Evolutionary conservation across 257 asterid genomes (phyloP), one percentile per base, ranked within the genome.

Genomic region (Schizonepeta tenuifolia): DNA sequence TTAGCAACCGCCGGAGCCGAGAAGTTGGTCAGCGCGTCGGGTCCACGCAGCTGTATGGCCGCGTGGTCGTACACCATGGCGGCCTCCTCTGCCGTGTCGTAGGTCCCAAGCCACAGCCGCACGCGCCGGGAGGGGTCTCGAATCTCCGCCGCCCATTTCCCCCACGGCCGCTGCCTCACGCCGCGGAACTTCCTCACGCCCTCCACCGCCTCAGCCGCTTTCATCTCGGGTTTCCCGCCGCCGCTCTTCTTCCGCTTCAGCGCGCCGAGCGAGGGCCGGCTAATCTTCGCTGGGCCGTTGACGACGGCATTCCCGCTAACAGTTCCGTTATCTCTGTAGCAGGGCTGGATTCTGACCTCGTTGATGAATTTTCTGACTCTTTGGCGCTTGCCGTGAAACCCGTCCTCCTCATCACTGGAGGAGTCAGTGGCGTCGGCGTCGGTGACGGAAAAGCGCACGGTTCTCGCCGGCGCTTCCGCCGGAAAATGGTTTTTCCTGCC

Each of bases 61-160:
- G 98, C 98, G 88, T 89, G 92, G 89, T 94, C 98, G 74, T 94
- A 94, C 58, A 91, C 96, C 96, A 91, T 89, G 1, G 98, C 98
- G 4, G 98, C 98, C 78, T 94, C 98, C 80, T 94, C 98, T 33
- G 96, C 98, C 53, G 98, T 94, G 15, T 89, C 81, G 80, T 91
- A 94, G 9, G 98, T 91, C 57, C 98, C 98, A 7, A 94, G 79
- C 97, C 97, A 91, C 9, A 94, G 83, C 35, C 97, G 90, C 68
- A 87, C 93, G 66, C 97, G 96, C 21, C 91, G 82, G 51, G 40
- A 15, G 5, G 98, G 98, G 75, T 93, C 98, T 51, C 98, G 85
- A 36, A 93, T 93, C 92, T 93, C 98, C 12, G 97, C 98, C 86
- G 98, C 97, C 96, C 97, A 94, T 74, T 94, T 94, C 3, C 98